These are phyloP conservation scores for Mariannaea sp. DNA, from an alignment of 2,329 filamentous ascomycete species.

Conservation along the genomic window DNA sequence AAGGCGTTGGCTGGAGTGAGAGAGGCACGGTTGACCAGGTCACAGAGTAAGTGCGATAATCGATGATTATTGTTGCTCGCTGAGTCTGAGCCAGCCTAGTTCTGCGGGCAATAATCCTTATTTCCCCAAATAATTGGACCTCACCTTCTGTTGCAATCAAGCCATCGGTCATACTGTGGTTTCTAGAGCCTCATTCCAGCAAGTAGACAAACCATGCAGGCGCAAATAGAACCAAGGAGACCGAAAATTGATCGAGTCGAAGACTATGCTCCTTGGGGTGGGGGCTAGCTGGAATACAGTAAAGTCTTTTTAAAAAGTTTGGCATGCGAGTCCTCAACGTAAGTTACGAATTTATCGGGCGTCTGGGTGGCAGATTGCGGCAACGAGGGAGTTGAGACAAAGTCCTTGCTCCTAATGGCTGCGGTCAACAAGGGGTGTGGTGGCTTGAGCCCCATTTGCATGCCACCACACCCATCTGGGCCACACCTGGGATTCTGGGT, in stretches of 20 bases:
- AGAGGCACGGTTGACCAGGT: conserved; percentile 22
- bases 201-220: neutral
- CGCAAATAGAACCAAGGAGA: neutral
- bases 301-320: conserved; percentile 1
- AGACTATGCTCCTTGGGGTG: neutral
- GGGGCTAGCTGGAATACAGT: neutral
- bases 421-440: conserved; percentile 27
- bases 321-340: conserved; percentile 3
- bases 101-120: too few relatives aligned
- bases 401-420: conserved; percentile 24
- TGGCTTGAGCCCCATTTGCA: conserved; percentile 32
- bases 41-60: conserved; percentile 16
- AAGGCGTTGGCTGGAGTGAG: conserved; percentile 8
- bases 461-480: conserved; percentile 28
- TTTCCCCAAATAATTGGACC: too few relatives aligned
- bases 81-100: neutral
- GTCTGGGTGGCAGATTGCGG: conserved; percentile 28
- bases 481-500: conserved; percentile 20
- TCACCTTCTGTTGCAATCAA: conserved; percentile 12
- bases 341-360: conserved; percentile 9
- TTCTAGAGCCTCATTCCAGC: conserved; percentile 10
- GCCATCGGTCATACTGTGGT: conserved; percentile 2
- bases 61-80: neutral
- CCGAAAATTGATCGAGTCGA: neutral
- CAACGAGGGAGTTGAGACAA: conserved; percentile 36